These are phyloP conservation scores for Cryptosporidium bovis DNA, from an alignment of 169 alveolate genomes.

Conservation along the genomic window DNA sequence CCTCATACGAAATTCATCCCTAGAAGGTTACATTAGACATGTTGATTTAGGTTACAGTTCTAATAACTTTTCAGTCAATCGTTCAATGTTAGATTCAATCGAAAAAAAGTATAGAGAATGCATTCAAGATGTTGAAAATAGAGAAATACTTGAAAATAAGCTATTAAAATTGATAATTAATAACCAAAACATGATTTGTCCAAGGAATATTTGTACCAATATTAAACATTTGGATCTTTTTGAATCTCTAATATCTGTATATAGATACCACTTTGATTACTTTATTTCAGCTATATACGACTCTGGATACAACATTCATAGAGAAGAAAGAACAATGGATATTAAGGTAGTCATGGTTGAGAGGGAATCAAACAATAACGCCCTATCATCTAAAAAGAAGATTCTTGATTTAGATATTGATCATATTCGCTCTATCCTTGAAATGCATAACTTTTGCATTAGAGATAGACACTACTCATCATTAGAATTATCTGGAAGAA, in stretches of 20 bases:
- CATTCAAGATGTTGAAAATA: constrained; percentile 2
- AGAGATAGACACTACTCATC: constrained; percentile 36
- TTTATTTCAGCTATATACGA: constrained; percentile 2
- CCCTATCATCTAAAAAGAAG: neutral
- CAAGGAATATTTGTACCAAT: neutral
- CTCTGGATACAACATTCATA: neutral
- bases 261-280: constrained; percentile 16
- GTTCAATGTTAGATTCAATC: constrained; percentile 1
- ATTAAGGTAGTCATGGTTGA: constrained; percentile 15
- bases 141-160: neutral
- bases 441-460: constrained; percentile 18
- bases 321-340: neutral
- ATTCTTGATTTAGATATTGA: neutral
- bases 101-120: constrained; percentile 4
- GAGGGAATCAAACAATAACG: neutral
- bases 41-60: constrained; percentile 38
- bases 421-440: constrained; percentile 7
- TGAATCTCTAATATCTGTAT: constrained; percentile 49
- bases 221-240: constrained; percentile 21
- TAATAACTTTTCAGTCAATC: constrained; percentile 16
- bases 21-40: constrained; percentile 25
- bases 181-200: constrained; percentile 12
- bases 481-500: neutral
- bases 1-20: constrained; percentile 14
- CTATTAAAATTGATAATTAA: neutral